These are phyloP conservation scores for Vitis cinerea DNA, from an alignment of 164 flowering plant genomes.

Conservation along the genomic window DNA sequence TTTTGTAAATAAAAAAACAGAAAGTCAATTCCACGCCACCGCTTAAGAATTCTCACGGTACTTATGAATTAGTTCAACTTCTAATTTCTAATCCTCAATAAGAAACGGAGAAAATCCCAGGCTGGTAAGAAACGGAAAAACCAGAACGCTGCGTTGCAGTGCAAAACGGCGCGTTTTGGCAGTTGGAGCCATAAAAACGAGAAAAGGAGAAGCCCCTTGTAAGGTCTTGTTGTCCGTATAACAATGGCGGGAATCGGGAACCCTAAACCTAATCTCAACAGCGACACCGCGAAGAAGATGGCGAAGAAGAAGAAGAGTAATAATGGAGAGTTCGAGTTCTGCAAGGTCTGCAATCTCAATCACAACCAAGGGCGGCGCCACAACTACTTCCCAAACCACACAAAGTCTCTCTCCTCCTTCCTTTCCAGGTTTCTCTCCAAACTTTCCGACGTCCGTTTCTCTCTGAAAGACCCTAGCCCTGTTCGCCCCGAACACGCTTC, in stretches of 20 bases:
- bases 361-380: slow-evolving; percentile 77
- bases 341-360: slow-evolving; percentile 75
- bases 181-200: too few relatives aligned
- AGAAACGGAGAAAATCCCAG: too few relatives aligned
- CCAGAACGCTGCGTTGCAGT: too few relatives aligned
- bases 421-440: slow-evolving; percentile 64
- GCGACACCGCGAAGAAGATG: slow-evolving; percentile 13
- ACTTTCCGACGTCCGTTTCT: slow-evolving; percentile 59
- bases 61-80: too few relatives aligned
- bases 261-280: slow-evolving; percentile 8
- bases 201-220: too few relatives aligned
- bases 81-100: too few relatives aligned
- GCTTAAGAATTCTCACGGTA: too few relatives aligned
- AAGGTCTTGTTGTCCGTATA: not conserved
- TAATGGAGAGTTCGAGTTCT: slow-evolving; percentile 58
- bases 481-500: slow-evolving; percentile 54
- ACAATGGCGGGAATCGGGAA: slow-evolving; percentile 23
- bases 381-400: slow-evolving; percentile 72
- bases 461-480: slow-evolving; percentile 58
- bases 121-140: too few relatives aligned
- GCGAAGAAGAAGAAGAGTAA: slow-evolving; percentile 21
- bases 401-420: slow-evolving; percentile 55
- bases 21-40: too few relatives aligned
- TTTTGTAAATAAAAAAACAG: too few relatives aligned
- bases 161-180: too few relatives aligned